These are phyloP conservation scores for Boletus rex-veris DNA, from an alignment of 768 basidiomycete genomes.

Conservation along the genomic window DNA sequence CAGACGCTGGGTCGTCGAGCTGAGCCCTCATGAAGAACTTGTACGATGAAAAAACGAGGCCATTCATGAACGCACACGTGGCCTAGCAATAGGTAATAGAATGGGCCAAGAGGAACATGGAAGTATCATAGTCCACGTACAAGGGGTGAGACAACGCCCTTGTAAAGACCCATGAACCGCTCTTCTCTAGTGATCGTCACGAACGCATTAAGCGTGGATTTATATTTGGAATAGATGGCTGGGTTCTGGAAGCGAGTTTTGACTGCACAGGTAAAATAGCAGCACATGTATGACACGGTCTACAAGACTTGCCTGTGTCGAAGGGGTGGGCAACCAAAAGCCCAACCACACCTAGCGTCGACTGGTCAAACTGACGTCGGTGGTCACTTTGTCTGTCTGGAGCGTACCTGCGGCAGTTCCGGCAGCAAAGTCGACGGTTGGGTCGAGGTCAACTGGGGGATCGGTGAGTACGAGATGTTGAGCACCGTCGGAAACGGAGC, in stretches of 20 bases:
- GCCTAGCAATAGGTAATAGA: slow-evolving; percentile 38
- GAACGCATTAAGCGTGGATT: slow-evolving; percentile 62
- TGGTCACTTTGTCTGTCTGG: too few species aligned
- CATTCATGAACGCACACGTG: slow-evolving; percentile 74
- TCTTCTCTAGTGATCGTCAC: slow-evolving; percentile 69
- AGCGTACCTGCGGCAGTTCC: slow-evolving; percentile 63
- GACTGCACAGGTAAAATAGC: slow-evolving; percentile 39
- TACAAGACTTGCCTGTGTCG: slow-evolving; percentile 51
- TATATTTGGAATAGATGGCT: slow-evolving; percentile 51
- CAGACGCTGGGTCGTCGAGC: slow-evolving; percentile 39
- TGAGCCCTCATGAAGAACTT: slow-evolving; percentile 73
- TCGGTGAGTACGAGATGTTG: slow-evolving; percentile 3
- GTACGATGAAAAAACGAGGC: slow-evolving; percentile 83
- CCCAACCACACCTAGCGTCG: slow-evolving; percentile 50
- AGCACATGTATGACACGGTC: neutral
- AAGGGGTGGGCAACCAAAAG: slow-evolving; percentile 75
- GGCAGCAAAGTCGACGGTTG: slow-evolving; percentile 73
- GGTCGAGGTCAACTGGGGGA: slow-evolving; percentile 41
- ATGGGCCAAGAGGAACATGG: neutral
- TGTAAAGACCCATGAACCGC: slow-evolving; percentile 62
- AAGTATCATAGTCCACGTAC: slow-evolving; percentile 37
- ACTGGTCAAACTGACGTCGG: neutral
- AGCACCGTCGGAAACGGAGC: neutral
- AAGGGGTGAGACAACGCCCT: slow-evolving; percentile 78
- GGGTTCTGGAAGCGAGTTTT: slow-evolving; percentile 81